phyloP scores from a whole-genome alignment of 306 rosid species.

The Ochetophila trinervis region DNA sequence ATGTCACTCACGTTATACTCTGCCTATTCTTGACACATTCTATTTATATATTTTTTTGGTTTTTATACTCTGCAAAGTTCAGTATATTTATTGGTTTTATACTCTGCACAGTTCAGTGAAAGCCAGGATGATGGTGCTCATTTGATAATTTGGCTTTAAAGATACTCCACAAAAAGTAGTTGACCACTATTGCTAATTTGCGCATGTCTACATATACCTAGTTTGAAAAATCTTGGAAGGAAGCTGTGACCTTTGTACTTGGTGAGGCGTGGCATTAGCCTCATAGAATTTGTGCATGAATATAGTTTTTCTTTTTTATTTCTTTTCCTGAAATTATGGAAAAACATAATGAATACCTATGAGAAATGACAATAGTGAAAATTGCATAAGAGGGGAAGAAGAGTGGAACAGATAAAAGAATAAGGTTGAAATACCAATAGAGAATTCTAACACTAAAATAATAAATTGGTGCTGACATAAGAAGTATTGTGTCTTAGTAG shows the following conservation, averaged over 20 bases:
- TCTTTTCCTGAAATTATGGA: no score
- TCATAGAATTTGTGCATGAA: no score
- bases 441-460: background rate
- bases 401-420: background rate
- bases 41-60: background rate
- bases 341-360: background rate
- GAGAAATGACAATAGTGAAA: background rate
- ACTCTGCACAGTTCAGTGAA: background rate
- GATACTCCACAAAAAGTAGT: background rate
- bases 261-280: no score
- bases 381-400: background rate
- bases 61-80: background rate
- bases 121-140: background rate
- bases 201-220: background rate
- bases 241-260: no score
- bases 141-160: background rate
- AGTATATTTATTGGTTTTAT: background rate
- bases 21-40: no score
- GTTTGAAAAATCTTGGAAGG: background rate
- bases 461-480: background rate
- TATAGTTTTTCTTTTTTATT: no score
- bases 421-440: background rate
- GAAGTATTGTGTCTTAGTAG: background rate
- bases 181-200: background rate
- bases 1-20: no score